These are phyloP conservation scores for Triticum timopheevii DNA, from an alignment of 176 grass and related monocot genomes.

Conservation along the genomic window DNA sequence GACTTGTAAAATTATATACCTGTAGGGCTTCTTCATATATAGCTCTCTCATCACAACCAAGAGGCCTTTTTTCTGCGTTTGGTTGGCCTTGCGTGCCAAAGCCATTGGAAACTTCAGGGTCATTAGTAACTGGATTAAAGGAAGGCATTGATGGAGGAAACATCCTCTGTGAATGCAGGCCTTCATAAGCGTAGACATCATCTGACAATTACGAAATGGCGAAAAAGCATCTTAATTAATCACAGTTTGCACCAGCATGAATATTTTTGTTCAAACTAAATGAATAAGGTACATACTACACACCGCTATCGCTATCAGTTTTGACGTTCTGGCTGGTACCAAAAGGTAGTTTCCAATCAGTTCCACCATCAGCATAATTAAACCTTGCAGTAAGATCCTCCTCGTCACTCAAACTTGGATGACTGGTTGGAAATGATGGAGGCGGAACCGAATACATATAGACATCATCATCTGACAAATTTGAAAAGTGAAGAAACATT, in stretches of 20 bases:
- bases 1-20: constrained; percentile 44
- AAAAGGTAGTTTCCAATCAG: not conserved
- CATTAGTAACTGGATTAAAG: constrained; percentile 33
- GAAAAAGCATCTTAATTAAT: not conserved
- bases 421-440: constrained; percentile 21
- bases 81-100: constrained; percentile 36
- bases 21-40: constrained; percentile 94
- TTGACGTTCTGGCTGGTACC: not conserved
- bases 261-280: not conserved
- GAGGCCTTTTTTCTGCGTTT: constrained; percentile 44
- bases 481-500: not conserved
- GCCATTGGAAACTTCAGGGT: constrained; percentile 1
- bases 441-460: not conserved
- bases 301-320: not conserved
- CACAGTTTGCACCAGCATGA: not conserved
- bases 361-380: constrained; percentile 29
- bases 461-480: constrained; percentile 20
- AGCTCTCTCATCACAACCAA: constrained; percentile 58
- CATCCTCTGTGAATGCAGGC: constrained; percentile 38
- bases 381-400: constrained; percentile 20
- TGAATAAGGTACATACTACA: constrained; percentile 15
- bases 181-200: constrained; percentile 52
- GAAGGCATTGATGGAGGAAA: constrained; percentile 48
- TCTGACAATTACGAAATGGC: constrained; percentile 28
- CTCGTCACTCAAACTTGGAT: constrained; percentile 13